Evolutionary conservation across 208 protist species (phyloP).

Genomic region (Trypanosoma vivax): DNA sequence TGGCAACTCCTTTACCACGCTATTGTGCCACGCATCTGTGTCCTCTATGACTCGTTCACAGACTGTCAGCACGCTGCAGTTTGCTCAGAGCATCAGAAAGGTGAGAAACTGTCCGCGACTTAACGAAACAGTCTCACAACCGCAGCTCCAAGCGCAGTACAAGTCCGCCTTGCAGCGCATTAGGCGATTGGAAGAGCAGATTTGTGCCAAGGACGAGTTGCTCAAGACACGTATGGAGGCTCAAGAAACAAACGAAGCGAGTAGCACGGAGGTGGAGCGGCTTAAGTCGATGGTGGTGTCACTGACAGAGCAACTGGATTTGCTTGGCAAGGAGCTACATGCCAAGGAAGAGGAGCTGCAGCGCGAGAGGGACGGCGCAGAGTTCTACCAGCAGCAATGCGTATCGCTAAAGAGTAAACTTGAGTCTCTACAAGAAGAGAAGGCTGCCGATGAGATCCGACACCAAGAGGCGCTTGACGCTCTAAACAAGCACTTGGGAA

Average conservation of each 20-base stretch:
- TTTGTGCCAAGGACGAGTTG: no score
- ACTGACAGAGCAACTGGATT: conserved; percentile 28
- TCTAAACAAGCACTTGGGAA: no score
- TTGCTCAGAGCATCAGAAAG: conserved; percentile 50
- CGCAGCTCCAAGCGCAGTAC: conserved; percentile 35
- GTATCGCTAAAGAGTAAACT: conserved; percentile 12
- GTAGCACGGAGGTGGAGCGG: not conserved
- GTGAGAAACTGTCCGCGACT: conserved; percentile 49
- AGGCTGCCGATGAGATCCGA: conserved; percentile 5
- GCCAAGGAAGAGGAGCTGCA: conserved; percentile 31
- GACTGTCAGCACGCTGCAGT: conserved; percentile 54
- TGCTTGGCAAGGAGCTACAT: conserved; percentile 23
- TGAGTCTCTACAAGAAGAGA: not conserved
- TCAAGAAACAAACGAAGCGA: not conserved
- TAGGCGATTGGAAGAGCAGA: conserved; percentile 30
- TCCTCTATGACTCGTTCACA: conserved; percentile 27
- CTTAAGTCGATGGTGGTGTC: conserved; percentile 30
- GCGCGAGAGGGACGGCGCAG: conserved; percentile 19
- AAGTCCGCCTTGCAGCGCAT: conserved; percentile 34
- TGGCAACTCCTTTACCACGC: conserved; percentile 43
- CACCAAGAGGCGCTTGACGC: no score
- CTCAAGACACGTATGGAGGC: conserved; percentile 13
- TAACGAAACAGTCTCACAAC: conserved; percentile 34
- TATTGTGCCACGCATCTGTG: conserved; percentile 46
- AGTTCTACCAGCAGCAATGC: conserved; percentile 24